A percentile compares a stretch with the other conserved stretches of the same genome.
Conservation (phyloP, 441 rosid genomes). For the Erodium moschatum region DNA sequence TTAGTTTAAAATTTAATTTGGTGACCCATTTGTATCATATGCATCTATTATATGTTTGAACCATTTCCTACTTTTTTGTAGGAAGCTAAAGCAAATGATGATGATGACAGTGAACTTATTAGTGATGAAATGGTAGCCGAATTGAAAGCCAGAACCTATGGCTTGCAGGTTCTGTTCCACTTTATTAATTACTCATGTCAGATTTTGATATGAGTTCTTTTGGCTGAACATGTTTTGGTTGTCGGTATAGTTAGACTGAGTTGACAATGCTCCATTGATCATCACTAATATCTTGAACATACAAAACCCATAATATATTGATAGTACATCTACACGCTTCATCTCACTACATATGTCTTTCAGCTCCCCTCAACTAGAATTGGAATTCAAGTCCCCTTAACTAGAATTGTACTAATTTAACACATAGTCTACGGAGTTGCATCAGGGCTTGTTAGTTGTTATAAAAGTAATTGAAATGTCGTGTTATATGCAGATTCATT, state of each 20-base stretch:
- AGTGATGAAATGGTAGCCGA: slow-evolving; percentile 51
- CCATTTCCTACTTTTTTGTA: slow-evolving; percentile 21
- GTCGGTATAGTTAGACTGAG: neutral
- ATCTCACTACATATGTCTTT: neutral
- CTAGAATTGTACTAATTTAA: neutral
- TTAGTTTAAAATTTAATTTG: neutral
- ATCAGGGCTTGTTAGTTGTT: neutral
- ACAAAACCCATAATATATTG: neutral
- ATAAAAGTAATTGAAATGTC: neutral
- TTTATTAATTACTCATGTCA: slow-evolving; percentile 9
- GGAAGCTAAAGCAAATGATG: slow-evolving; percentile 34
- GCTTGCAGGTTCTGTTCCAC: slow-evolving; percentile 55
- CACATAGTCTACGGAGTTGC: slow-evolving; percentile 4
- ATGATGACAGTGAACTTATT: slow-evolving; percentile 25
- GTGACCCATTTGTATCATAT: slow-evolving; percentile 4
- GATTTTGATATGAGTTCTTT: neutral
- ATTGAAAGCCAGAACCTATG: slow-evolving; percentile 73
- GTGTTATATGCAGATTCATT: neutral
- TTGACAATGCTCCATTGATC: neutral
- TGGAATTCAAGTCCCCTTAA: neutral
- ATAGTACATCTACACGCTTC: neutral
- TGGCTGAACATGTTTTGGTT: slow-evolving; percentile 5
- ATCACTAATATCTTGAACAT: neutral
- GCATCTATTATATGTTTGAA: slow-evolving; percentile 15
- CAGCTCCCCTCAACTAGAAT: too few species aligned